phyloP scores from a whole-genome alignment of 257 asterid genomes.

The Knoxia roxburghii region DNA sequence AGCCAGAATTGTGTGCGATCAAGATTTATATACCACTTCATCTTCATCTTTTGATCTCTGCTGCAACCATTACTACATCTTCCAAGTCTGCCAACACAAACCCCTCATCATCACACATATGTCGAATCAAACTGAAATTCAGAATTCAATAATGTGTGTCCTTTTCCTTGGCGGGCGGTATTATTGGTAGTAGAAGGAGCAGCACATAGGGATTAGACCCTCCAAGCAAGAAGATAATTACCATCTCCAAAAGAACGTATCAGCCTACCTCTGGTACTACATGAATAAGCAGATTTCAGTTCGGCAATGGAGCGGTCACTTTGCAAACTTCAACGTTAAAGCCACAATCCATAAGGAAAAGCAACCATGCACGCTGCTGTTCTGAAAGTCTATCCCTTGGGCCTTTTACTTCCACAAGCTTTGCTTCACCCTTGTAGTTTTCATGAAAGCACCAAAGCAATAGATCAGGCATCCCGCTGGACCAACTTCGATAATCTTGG shows the following conservation, averaged over 20 bases:
- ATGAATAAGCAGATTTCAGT: background rate
- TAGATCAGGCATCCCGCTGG: slow-evolving; percentile 97
- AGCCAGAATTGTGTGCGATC: background rate
- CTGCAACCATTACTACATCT: background rate
- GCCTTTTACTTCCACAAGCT: slow-evolving; percentile 96
- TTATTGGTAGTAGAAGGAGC: background rate
- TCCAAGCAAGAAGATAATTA: background rate
- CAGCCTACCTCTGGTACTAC: background rate
- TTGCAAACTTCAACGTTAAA: slow-evolving; percentile 80
- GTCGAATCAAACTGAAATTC: background rate
- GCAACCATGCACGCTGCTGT: slow-evolving; percentile 97
- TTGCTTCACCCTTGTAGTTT: slow-evolving; percentile 76
- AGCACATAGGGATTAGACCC: background rate
- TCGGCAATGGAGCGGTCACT: slow-evolving; percentile 43
- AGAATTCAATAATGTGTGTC: no score
- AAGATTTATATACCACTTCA: background rate
- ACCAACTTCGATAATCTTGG: slow-evolving; percentile 90
- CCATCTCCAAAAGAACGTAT: background rate
- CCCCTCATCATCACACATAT: background rate
- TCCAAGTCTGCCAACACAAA: background rate
- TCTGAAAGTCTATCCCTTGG: slow-evolving; percentile 88
- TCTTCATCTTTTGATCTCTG: background rate
- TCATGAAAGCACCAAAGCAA: slow-evolving; percentile 82
- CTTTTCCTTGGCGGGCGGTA: background rate
- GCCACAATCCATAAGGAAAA: slow-evolving; percentile 74